Evolutionary conservation across 257 asterid species (phyloP).

Genomic region (Sherardia arvensis): DNA sequence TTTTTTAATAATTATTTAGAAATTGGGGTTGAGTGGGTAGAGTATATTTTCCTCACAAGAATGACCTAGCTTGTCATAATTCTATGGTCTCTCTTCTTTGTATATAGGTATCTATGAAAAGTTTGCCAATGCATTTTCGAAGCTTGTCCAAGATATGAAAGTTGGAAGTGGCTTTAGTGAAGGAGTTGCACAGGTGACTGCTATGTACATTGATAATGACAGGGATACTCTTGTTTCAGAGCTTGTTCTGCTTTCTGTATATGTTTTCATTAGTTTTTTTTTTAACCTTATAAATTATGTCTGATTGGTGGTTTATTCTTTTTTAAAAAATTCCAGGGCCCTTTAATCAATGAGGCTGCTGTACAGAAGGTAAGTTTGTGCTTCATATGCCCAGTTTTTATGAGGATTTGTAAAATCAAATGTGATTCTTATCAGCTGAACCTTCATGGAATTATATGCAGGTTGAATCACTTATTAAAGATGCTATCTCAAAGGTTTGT

Average conservation of each 20-base stretch:
- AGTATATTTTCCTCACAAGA: background rate
- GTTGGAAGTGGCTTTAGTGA: conserved; percentile 94
- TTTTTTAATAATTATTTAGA: too few species aligned
- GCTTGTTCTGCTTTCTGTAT: background rate
- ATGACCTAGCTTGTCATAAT: background rate
- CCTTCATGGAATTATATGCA: conserved; percentile 26
- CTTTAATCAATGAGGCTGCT: conserved; percentile 90
- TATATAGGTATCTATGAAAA: conserved; percentile 70
- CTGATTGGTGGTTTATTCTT: conserved; percentile 1
- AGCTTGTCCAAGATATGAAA: conserved; percentile 71
- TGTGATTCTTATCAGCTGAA: conserved; percentile 1
- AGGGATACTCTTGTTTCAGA: too few species aligned
- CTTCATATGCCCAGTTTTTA: background rate
- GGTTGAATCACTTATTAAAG: conserved; percentile 79
- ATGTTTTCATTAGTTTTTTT: background rate
- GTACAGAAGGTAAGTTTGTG: conserved; percentile 52
- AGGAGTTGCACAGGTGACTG: conserved; percentile 75
- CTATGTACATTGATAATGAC: background rate
- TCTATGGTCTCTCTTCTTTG: conserved; percentile 7
- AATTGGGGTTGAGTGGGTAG: background rate
- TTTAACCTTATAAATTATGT: background rate
- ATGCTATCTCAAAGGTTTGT: conserved; percentile 84
- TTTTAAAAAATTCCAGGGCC: conserved; percentile 73
- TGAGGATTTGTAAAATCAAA: background rate
- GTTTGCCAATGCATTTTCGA: conserved; percentile 65